Conservation (phyloP, 345 rosid species). For the Cardiospermum halicacabum region DNA sequence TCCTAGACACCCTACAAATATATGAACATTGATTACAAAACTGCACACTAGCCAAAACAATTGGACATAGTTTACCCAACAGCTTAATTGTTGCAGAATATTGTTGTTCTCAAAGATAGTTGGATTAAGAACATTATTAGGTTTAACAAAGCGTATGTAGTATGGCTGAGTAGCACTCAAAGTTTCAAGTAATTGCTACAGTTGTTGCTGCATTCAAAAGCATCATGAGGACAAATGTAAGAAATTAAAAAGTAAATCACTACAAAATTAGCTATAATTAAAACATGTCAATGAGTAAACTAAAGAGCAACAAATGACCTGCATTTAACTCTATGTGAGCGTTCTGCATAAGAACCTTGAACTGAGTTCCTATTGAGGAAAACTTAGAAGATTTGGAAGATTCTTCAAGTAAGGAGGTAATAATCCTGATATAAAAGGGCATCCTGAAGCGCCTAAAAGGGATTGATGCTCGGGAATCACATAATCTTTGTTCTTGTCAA, state of each 20-base stretch:
- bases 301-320: slow-evolving; percentile 9
- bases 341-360: slow-evolving; percentile 51
- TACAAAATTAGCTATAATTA: slow-evolving; percentile 7
- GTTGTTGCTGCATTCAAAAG: slow-evolving; percentile 75
- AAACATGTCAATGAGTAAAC: slow-evolving; percentile 15
- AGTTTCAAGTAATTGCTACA: slow-evolving; percentile 88
- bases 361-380: slow-evolving; percentile 91
- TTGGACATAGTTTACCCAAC: slow-evolving; percentile 72
- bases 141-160: slow-evolving; percentile 95
- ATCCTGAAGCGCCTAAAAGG: slow-evolving; percentile 67
- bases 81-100: slow-evolving; percentile 83
- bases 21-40: slow-evolving; percentile 6
- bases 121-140: slow-evolving; percentile 92
- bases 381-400: slow-evolving; percentile 85
- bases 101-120: slow-evolving; percentile 74
- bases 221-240: slow-evolving; percentile 16
- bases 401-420: slow-evolving; percentile 76
- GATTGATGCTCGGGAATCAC: slow-evolving; percentile 94
- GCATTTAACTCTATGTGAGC: not conserved
- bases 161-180: slow-evolving; percentile 90
- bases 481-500: slow-evolving; percentile 98
- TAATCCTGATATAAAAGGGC: slow-evolving; percentile 77
- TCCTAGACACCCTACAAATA: slow-evolving; percentile 87
- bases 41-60: not conserved
- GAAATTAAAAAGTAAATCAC: slow-evolving; percentile 6